Evolutionary conservation across 768 basidiomycete species (phyloP).

Genomic region (Sutorius australiensis): DNA sequence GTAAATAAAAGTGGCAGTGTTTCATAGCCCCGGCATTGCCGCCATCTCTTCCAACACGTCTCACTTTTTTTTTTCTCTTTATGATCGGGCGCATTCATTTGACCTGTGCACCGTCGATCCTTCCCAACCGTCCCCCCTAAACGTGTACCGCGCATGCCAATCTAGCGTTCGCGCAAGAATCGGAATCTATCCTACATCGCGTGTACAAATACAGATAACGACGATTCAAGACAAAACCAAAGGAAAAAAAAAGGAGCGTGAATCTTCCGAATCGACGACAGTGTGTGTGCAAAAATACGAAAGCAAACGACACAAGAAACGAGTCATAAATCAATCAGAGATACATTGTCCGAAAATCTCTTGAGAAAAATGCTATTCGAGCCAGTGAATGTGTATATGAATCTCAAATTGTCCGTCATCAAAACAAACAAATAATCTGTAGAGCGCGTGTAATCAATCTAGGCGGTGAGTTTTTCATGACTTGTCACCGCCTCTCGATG

Average conservation of each 20-base stretch:
- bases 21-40: no score
- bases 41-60: no score
- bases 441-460: slow-evolving; percentile 1
- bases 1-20: background rate
- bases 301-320: slow-evolving; percentile 24
- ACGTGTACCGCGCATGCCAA: background rate
- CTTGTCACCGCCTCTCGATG: slow-evolving; percentile 21
- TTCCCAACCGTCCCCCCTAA: background rate
- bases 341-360: slow-evolving; percentile 24
- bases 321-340: slow-evolving; percentile 31
- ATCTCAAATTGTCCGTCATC: slow-evolving; percentile 14
- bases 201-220: slow-evolving; percentile 31
- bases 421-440: slow-evolving; percentile 2
- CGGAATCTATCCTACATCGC: slow-evolving; percentile 22
- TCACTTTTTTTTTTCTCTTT: background rate
- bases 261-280: slow-evolving; percentile 9
- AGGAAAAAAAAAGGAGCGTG: background rate
- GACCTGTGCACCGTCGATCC: slow-evolving; percentile 16
- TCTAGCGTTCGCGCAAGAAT: slow-evolving; percentile 8
- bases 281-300: slow-evolving; percentile 19
- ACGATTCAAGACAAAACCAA: slow-evolving; percentile 14
- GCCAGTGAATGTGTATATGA: slow-evolving; percentile 7
- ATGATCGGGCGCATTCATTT: slow-evolving; percentile 24
- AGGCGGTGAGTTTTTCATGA: slow-evolving; percentile 15
- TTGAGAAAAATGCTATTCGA: slow-evolving; percentile 6